A percentile compares a stretch with the other conserved stretches of the same genome.
These are phyloP conservation scores for Emiliania huxleyi DNA, from an alignment of 78 protist genomes.

Conservation along the genomic window DNA sequence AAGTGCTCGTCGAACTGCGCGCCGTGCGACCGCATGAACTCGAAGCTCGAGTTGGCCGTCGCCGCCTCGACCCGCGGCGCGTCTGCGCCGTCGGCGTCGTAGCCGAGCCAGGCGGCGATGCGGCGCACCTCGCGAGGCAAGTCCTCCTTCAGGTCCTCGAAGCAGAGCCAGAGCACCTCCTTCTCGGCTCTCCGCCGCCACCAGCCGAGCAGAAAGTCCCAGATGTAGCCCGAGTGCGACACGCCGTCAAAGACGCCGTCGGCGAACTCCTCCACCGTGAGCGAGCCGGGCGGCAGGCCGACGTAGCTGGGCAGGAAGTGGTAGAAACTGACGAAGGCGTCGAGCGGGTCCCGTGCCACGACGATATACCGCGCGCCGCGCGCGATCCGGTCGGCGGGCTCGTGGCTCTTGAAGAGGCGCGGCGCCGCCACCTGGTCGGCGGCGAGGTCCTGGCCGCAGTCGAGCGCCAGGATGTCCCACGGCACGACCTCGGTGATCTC, in stretches of 20 bases:
- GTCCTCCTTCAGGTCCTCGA: background rate
- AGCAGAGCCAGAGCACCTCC: background rate
- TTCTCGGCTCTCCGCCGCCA: background rate
- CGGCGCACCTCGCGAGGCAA: background rate
- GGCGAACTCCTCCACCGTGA: background rate
- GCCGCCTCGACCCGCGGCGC: too few relatives aligned
- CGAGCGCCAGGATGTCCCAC: constrained; percentile 1
- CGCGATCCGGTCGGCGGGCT: background rate
- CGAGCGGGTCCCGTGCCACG: background rate
- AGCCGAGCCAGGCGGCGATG: too few relatives aligned
- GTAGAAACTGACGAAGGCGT: background rate
- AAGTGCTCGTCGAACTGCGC: background rate
- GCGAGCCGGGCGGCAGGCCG: background rate
- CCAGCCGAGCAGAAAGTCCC: background rate
- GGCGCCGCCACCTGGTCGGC: background rate
- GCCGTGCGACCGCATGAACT: background rate
- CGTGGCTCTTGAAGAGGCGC: background rate
- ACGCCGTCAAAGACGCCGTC: background rate
- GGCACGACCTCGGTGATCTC: constrained; percentile 8
- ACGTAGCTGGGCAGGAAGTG: background rate
- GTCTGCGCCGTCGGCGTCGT: too few relatives aligned
- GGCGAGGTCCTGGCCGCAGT: background rate
- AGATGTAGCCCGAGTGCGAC: background rate
- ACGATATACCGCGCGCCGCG: background rate
- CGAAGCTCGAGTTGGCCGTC: background rate